phyloP scores from a whole-genome alignment of 2,329 filamentous ascomycete genomes.

The Emergomyces africanus region DNA sequence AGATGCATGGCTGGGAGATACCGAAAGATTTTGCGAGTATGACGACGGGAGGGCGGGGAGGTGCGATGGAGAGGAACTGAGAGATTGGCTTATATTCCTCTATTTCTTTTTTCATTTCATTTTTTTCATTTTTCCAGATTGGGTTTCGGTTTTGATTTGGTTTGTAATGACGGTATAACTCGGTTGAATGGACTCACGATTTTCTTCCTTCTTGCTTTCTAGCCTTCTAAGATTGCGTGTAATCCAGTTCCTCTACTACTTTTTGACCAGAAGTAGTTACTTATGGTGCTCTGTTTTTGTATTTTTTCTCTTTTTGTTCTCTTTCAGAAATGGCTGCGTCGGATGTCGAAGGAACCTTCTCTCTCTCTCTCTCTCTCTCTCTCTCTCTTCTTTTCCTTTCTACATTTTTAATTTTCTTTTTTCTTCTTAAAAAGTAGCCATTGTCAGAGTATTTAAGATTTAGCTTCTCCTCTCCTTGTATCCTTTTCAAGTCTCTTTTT shows the following conservation, averaged over 20 bases:
- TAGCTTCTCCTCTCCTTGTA: background rate
- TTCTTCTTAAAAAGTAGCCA: background rate
- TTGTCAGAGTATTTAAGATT: background rate
- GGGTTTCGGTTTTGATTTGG: background rate
- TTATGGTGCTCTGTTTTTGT: too few relatives aligned
- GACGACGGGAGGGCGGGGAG: background rate
- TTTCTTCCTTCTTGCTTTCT: background rate
- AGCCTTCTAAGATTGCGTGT: background rate
- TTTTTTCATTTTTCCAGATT: background rate
- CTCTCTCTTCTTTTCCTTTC: too few relatives aligned
- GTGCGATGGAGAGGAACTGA: background rate
- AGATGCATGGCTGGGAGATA: constrained; percentile 58
- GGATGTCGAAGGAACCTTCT: background rate
- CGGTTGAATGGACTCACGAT: background rate
- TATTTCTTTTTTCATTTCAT: background rate
- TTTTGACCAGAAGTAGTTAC: background rate
- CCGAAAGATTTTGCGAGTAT: constrained; percentile 46
- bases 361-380: too few relatives aligned
- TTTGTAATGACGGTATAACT: background rate
- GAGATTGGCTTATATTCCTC: too few relatives aligned
- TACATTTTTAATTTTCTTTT: too few relatives aligned
- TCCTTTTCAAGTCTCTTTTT: background rate
- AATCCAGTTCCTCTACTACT: background rate
- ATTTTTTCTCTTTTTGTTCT: background rate
- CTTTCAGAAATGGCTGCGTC: background rate